Conservation (phyloP, 2,329 filamentous ascomycete genomes). For the Aspergillus sojae region DNA sequence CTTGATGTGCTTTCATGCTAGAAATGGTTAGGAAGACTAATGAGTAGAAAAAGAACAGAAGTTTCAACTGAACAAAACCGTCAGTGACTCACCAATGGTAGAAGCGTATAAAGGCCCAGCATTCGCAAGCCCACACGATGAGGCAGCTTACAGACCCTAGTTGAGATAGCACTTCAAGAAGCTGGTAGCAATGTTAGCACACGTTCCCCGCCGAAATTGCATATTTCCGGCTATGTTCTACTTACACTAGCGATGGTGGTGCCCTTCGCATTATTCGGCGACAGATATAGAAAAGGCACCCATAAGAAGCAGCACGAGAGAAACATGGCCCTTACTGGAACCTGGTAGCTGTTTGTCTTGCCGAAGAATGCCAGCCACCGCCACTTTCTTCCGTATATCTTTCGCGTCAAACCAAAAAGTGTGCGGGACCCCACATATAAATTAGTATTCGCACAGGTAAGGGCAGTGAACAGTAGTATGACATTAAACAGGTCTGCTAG, state of each 20-base stretch:
- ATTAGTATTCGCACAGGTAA: conserved; percentile 37
- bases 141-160: conserved; percentile 39
- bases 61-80: too few species aligned
- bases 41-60: background rate
- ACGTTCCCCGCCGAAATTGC: background rate
- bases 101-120: conserved; percentile 45
- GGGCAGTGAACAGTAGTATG: conserved; percentile 32
- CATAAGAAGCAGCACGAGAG: conserved; percentile 46
- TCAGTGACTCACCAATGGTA: conserved; percentile 32
- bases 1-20: conserved; percentile 9
- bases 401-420: conserved; percentile 33
- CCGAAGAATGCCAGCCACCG: conserved; percentile 29
- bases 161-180: conserved; percentile 43
- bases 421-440: conserved; percentile 40
- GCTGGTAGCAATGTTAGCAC: conserved; percentile 24
- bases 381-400: conserved; percentile 20
- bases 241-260: conserved; percentile 20
- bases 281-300: conserved; percentile 47
- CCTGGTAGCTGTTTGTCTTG: conserved; percentile 28
- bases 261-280: conserved; percentile 12
- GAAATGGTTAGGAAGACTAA: background rate
- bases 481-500: conserved; percentile 30
- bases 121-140: conserved; percentile 48
- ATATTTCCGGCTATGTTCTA: background rate
- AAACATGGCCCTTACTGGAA: conserved; percentile 44